phyloP scores from a whole-genome alignment of 768 basidiomycete species.

The Trichaptum fuscoviolaceum region DNA sequence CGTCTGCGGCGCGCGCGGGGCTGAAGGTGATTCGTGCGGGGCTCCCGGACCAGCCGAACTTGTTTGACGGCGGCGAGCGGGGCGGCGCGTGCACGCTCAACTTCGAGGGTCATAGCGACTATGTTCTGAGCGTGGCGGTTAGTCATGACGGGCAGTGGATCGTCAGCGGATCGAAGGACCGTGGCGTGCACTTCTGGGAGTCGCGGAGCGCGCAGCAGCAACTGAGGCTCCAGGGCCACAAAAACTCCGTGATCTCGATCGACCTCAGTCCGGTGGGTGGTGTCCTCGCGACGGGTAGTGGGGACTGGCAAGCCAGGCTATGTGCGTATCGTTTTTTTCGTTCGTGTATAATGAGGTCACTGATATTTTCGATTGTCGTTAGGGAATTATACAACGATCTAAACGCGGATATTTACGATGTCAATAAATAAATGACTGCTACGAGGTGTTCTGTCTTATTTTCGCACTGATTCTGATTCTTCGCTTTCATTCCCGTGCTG shows the following conservation, averaged over 20 bases:
- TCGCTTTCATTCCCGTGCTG: background rate
- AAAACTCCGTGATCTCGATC: conserved; percentile 67
- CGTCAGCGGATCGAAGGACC: conserved; percentile 93
- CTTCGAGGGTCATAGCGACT: conserved; percentile 88
- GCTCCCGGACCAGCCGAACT: conserved; percentile 31
- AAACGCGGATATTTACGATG: background rate
- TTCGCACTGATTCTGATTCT: background rate
- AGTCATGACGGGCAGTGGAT: conserved; percentile 93
- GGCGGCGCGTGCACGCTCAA: conserved; percentile 67
- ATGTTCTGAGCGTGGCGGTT: conserved; percentile 70
- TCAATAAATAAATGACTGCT: background rate
- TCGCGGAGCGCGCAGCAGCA: conserved; percentile 74
- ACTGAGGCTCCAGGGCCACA: conserved; percentile 84
- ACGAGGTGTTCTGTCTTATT: background rate
- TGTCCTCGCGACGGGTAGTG: conserved; percentile 63
- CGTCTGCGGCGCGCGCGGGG: conserved; percentile 7
- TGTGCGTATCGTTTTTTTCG: conserved; percentile 36
- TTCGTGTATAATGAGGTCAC: background rate
- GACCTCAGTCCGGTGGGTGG: conserved; percentile 59
- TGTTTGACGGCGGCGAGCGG: conserved; percentile 47
- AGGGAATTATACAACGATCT: conserved; percentile 3
- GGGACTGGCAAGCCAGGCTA: conserved; percentile 68
- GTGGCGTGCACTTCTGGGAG: conserved; percentile 94
- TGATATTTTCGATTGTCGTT: background rate
- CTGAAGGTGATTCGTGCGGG: background rate